Evolutionary conservation across 176 grass and related monocot species (phyloP), one percentile per base, ranked within the genome.

Genomic region (Aegilops sharonensis): DNA sequence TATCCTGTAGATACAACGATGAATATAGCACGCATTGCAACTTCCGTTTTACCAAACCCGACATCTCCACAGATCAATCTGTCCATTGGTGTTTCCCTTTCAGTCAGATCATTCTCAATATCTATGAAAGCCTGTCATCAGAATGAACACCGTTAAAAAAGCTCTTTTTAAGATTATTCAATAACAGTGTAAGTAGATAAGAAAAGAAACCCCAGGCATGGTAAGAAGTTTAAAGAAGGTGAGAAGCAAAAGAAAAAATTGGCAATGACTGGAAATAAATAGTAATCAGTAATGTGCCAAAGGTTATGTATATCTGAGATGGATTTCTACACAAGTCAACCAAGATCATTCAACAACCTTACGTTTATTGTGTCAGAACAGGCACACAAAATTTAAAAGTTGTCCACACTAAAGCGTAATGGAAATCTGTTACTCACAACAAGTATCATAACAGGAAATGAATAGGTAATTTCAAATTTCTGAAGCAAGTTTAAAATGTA

Each of bases 51-150:
- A 43, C 96, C 96, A 86, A 98, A 98, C 40, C 96, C 96, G 85
- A 98, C 96, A 94, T 98, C 96, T 77, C 96, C 96, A 77, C 93
- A 98, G 61, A 98, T 98, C 72, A 98, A 85, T 84, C 95, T 94
- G 81, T 98, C 95, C 95, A 98, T 98, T 42, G 96, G 96, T 63
- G 96, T 95, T 91, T 91, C 92, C 84, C 96, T 89, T 90, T 98
- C 93, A 24, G 93, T 94, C 75, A 98, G 80, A 91, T 98, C 93
- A 79, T 85, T 98, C 76, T 94, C 91, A 83, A 98, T 94, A 88
- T 98, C 96, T 90, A 95, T 89, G 89, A 98, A 98, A 74, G 96
- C 93, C 96, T 98, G 85, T 25, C 82, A 86, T 40, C 35, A 91
- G 25, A 85, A 85, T 1, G 2, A 89, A 47, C 39, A 77, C 65